Base-by-base conservation (phyloP, 106 monocot species). In the Dendrobium huoshanense region DNA sequence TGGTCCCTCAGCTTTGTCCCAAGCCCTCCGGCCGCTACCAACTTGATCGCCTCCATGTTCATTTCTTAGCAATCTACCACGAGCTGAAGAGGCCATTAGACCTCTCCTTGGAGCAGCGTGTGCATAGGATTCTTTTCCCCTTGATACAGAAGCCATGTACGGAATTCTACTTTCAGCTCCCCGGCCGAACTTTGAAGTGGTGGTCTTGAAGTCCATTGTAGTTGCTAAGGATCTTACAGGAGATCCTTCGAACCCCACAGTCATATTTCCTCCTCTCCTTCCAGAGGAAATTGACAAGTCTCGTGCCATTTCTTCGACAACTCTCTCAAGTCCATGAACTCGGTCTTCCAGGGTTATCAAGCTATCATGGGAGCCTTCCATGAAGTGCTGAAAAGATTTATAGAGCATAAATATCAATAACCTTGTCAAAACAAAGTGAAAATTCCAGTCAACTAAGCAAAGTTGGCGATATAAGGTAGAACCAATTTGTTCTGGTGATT, bases 351-450 rank as follows among this genome's bases (percentile, higher is more conserved):
- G 81, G 77, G 94, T 95, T 51, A 95, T 73, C 88, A 98, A 95
- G 82, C 89, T 95, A 41, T 95, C 92, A 83, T 92, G 98, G 42
- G 98, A 94, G 24, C 98, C 98, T 37, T 92, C 94, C 94, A 95
- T 98, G 77, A 98, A 98, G 51, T 95, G 91, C 98, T 94, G 51
- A 2, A 51, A 65, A 81, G 77, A 85, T 81, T 83, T 78, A 72
- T 4, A 72, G 17, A 13, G 13, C 72, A 72, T 29, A 16, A 72
- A 72, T 27, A 72, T 40, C 37, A 33, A 17, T 40, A 72, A 16
- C 37, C 5, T 37, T 27, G n/a, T 3, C 72, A 72, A 17, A 72
- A 72, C 1, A 3, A 51, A 51, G 13, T 65, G 7, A 65, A 24
- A 15, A 15, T 65, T 65, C n/a, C 22, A 65, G 25, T 65, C 24